Evolutionary conservation across 164 flowering plant genomes (phyloP), one percentile per base, ranked within the genome.

Genomic region (Vitis labrusca): DNA sequence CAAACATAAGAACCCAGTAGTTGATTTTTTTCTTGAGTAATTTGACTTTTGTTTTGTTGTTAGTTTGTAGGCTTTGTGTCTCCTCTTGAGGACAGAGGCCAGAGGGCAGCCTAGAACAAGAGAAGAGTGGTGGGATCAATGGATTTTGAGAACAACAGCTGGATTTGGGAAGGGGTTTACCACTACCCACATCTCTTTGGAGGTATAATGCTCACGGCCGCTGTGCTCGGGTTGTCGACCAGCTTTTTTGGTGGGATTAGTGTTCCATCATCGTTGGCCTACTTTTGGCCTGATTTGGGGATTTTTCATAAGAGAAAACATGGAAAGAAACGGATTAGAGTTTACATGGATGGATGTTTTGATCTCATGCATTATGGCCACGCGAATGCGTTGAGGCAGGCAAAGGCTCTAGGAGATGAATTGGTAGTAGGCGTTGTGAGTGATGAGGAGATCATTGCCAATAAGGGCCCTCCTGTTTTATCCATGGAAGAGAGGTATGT

Each of bases 301-400:
- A 50, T 84, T 68, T 87, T 92, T 52, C 81, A 89, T 12, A 90
- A 86, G 77, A 87, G 76, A 71, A 89, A 75, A 74, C 30, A 71
- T 68, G 78, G 70, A 65, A 89, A 83, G 80, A 91, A 79, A 79
- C 86, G 82, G 30, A 73, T 93, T 19, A 85, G 97, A 54, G 97
- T 93, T 61, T 93, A 91, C 67, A 91, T 93, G 94, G 98, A 93
- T 81, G 98, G 97, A 0, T 93, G 98, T 66, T 93, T 91, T 68
- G 97, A 93, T 81, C 88, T 93, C 56, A 93, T 93, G 98, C 98
- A 93, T 69, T 93, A 88, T 69, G 98, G 98, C 30, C 98, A 93
- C 75, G 93, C 92, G 53, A 93, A 93, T 74, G 98, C 98, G 0
- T 64, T 93, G 84, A 78, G 98, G 73, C 97, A 93, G 75, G 98